These are phyloP conservation scores for Parascedosporium putredinis DNA, from an alignment of 2,329 filamentous ascomycete genomes.

Conservation along the genomic window DNA sequence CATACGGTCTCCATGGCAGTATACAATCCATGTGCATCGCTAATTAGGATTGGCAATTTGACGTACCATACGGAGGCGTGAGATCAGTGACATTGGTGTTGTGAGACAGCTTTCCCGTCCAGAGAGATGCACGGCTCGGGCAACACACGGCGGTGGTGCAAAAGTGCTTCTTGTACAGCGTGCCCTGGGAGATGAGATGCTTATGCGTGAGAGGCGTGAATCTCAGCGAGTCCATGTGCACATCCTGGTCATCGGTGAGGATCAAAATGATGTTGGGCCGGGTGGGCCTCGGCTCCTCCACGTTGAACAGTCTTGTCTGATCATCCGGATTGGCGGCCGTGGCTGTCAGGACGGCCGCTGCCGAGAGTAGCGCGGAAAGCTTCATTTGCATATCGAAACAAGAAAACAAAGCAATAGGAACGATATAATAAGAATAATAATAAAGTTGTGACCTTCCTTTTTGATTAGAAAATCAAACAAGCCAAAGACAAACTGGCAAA, in stretches of 20 bases:
- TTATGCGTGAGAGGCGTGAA: conserved; percentile 42
- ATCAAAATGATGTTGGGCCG: conserved; percentile 47
- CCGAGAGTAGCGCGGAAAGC: background rate
- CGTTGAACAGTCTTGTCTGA: background rate
- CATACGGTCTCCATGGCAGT: too few relatives aligned
- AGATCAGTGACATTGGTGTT: conserved; percentile 60
- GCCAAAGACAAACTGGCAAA: too few relatives aligned
- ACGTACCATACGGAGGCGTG: conserved; percentile 27
- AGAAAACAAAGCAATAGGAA: too few relatives aligned
- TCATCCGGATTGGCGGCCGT: background rate
- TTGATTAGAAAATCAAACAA: too few relatives aligned
- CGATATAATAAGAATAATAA: too few relatives aligned
- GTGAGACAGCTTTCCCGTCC: conserved; percentile 56
- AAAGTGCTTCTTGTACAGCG: conserved; percentile 43
- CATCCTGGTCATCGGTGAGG: conserved; percentile 52
- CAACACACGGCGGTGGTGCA: conserved; percentile 48
- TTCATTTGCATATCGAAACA: background rate
- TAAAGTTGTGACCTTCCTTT: too few relatives aligned
- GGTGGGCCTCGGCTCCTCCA: background rate
- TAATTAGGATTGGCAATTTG: conserved; percentile 16
- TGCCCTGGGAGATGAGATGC: conserved; percentile 41
- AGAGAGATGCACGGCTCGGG: conserved; percentile 48
- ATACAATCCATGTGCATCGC: too few relatives aligned
- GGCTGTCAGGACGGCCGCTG: background rate
- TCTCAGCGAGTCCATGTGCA: conserved; percentile 41